Base-by-base conservation (phyloP, 228 moss, liverwort and hornwort genomes). In the Sphagnum magellanicum region DNA sequence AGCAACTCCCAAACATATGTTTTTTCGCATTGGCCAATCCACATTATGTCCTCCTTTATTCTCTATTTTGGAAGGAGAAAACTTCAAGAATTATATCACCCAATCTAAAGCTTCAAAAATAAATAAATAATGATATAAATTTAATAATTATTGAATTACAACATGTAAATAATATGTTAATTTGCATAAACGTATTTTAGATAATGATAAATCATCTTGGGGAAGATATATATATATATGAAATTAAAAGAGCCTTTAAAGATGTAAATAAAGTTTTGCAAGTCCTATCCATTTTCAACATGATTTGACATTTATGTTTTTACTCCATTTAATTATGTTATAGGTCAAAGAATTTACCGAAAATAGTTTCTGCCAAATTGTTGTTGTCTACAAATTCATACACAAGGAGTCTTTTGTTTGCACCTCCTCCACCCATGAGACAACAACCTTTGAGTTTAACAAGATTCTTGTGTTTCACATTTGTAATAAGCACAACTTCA, bases 371-470 rank as follows among this genome's bases (percentile, higher is more conserved):
- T 16, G 77, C 79, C 61, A 90, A 72, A 64, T 88, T 85, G 66
- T 71, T 80, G 50, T 74, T 69, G 71, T 90, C 90, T 10, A 90
- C 75, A 68, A 69, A 90, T 68, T 90, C 90, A 60, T 90, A 88
- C 6, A 90, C 88, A 5, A 90, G 80, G 48, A 90, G 72, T 61
- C 88, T 79, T 68, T 88, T 81, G 66, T 83, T 79, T 63, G 78
- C 76, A n/a, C 83, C 75, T 32, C 32, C 32, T 32, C 32, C 32
- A 32, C 32, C 32, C 32, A 32, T 32, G 63, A 90, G 77, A 58
- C 90, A 90, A 60, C 90, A 90, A 32, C 90, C 90, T 79, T 81
- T 88, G 68, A 88, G 70, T 81, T 90, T 90, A 65, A 90, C 90
- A 58, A 90, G 87, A 67, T 90, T 87, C 17, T 85, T 82, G 57